Evolutionary conservation across 2,329 filamentous ascomycete species (phyloP).

Genomic region (Fusarium fujikuroi): DNA sequence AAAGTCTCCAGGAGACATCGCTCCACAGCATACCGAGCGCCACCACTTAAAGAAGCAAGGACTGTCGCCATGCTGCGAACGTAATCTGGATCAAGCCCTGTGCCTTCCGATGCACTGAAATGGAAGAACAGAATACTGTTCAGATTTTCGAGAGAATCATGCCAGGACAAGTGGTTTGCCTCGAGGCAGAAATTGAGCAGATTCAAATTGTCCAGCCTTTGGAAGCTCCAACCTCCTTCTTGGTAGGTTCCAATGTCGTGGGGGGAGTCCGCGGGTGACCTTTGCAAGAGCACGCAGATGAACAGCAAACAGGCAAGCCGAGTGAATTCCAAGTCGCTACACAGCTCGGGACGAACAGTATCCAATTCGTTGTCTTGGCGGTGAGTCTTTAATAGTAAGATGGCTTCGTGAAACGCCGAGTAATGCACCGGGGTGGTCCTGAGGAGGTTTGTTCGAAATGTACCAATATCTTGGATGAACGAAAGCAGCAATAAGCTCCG

Average conservation of each 20-base stretch:
- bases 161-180: not conserved
- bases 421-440: not conserved
- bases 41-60: not conserved
- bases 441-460: not conserved
- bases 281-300: not conserved
- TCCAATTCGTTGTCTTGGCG: not conserved
- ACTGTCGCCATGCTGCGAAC: not conserved
- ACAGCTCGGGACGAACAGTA: not conserved
- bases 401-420: not conserved
- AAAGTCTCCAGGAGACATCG: not conserved
- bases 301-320: not conserved
- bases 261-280: fast-evolving
- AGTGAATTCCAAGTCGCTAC: not conserved
- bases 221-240: not conserved
- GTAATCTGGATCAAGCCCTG: not conserved
- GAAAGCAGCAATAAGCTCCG: slow-evolving; percentile 5
- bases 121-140: not conserved
- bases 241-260: not conserved
- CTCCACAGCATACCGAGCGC: not conserved
- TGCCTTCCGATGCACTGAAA: not conserved
- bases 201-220: not conserved
- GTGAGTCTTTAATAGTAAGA: not conserved
- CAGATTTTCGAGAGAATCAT: not conserved
- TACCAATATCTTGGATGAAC: slow-evolving; percentile 2
- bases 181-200: not conserved